Base-by-base conservation (phyloP, 495 filamentous ascomycete species). In the Jackrogersella minutella region DNA sequence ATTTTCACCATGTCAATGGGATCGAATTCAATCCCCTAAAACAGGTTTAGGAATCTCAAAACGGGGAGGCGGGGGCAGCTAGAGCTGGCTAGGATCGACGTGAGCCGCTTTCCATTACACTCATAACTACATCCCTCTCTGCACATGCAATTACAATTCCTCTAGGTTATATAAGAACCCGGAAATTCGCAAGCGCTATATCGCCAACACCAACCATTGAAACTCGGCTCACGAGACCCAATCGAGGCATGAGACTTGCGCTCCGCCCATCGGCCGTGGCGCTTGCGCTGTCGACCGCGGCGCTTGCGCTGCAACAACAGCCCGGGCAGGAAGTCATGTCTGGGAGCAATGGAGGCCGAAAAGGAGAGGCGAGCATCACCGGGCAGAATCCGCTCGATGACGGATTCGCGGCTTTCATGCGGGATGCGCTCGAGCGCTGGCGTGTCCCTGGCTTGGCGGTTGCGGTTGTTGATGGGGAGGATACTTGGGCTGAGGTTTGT, bases 401-500 rank as follows among this genome's bases (percentile, higher is more conserved):
- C 9, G 73, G 74, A 2, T 85, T 86, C 41, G 74, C 73, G 26
- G 53, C 62, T 0, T 70, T 81, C 6, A 78, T 79, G 4, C 36
- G 64, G 14, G 61, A 76, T 8, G 66, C 63, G 6, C 66, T 87
- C 1, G 74, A 80, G 6, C 66, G 78, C 51, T 86, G 79, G 80
- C 77, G 82, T 40, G 73, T 83, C 5, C 84, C 85, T 9, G 84
- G 85, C 0, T 22, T 86, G 3, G 71, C 81, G 4, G 77, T 87
- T 26, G 76, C 80, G 6, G 75, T 87, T 6, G 71, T 85, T 0
- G 76, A 84, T 59, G 79, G 78, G 1, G 70, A 78, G 1, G 64
- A 76, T 17, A 77, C 74, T 0, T 83, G 74, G 66, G 62, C 81
- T 34, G 78, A 83, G 73, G 83, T 86, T 67, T 34, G 55, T 64